A percentile compares a stretch with the other conserved stretches of the same genome.
Conservation (phyloP, 2,329 filamentous ascomycete genomes). For the Onygenales sp. region DNA sequence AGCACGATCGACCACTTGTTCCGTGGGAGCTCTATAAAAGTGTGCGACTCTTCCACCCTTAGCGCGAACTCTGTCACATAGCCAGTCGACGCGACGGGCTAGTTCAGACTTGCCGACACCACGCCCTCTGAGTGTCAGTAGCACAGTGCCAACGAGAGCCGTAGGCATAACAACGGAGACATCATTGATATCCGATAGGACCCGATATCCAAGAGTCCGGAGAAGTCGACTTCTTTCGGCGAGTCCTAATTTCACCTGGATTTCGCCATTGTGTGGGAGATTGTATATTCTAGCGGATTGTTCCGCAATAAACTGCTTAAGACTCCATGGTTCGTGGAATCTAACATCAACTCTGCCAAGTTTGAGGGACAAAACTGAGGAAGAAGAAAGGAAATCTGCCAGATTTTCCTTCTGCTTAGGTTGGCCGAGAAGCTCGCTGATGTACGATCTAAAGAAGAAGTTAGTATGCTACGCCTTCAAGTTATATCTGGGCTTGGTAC, state of each 20-base stretch:
- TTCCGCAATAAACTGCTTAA: conserved; percentile 69
- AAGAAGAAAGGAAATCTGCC: conserved; percentile 77
- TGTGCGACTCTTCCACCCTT: conserved; percentile 92
- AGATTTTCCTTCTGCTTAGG: conserved; percentile 95
- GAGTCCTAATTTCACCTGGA: conserved; percentile 34
- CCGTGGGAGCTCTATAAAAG: conserved; percentile 71
- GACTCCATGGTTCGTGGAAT: conserved; percentile 93
- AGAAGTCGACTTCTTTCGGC: conserved; percentile 62
- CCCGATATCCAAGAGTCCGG: conserved; percentile 80
- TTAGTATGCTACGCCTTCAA: conserved; percentile 6
- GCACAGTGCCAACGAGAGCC: conserved; percentile 84
- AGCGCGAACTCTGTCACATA: conserved; percentile 67
- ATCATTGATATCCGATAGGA: conserved; percentile 87
- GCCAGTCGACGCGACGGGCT: conserved; percentile 80
- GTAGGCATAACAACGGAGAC: conserved; percentile 98
- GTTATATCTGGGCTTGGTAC: conserved; percentile 6
- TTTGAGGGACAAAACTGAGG: conserved; percentile 78
- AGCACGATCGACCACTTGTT: conserved; percentile 76
- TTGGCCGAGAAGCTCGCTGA: conserved; percentile 83
- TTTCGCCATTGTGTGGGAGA: conserved; percentile 22
- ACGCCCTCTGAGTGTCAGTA: conserved; percentile 81
- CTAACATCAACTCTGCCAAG: conserved; percentile 88
- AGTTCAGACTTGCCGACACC: conserved; percentile 84
- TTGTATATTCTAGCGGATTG: conserved; percentile 55
- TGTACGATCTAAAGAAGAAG: conserved; percentile 55